Conservation (phyloP, 163 green algal genomes). For the Scenedesmus sp. region DNA sequence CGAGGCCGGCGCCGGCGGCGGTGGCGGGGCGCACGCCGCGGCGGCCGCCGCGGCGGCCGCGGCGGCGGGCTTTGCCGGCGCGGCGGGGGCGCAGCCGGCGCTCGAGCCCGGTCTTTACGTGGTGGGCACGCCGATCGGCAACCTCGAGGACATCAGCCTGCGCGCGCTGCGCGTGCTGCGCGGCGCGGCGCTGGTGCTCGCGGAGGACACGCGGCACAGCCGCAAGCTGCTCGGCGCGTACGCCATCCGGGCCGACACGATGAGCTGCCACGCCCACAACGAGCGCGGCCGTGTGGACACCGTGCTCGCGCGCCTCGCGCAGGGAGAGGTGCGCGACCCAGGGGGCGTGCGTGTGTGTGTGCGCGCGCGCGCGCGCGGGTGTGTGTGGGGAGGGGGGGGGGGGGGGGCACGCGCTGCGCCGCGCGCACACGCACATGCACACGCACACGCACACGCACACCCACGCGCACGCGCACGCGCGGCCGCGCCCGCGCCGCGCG, state of each 20-base stretch:
- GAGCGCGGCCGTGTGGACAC: conserved; percentile 59
- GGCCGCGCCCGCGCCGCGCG: too few species aligned
- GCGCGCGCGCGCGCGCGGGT: too few species aligned
- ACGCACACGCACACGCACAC: too few species aligned
- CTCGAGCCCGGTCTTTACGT: conserved; percentile 41
- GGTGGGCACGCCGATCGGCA: conserved; percentile 67
- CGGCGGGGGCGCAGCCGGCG: too few species aligned
- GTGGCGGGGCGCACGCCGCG: too few species aligned
- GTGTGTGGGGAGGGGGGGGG: too few species aligned
- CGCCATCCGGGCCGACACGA: conserved; percentile 60
- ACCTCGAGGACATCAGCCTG: conserved; percentile 83
- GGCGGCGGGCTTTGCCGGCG: too few species aligned
- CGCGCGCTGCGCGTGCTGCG: conserved; percentile 75
- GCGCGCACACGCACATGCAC: background rate
- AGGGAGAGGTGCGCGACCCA: conserved; percentile 64
- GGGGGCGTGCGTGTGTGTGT: background rate
- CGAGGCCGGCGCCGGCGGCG: too few species aligned
- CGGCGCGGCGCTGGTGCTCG: conserved; percentile 58
- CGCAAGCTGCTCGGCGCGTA: conserved; percentile 75
- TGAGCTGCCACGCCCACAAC: conserved; percentile 89
- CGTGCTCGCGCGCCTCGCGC: conserved; percentile 66
- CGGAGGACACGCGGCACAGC: conserved; percentile 88
- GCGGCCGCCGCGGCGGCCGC: too few species aligned
- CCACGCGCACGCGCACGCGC: too few species aligned
- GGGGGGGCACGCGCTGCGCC: background rate